Percentiles rank a stretch among this genome's conserved stretches.
These are phyloP conservation scores for Marasmius sp. DNA, from an alignment of 1,284 basidiomycete genomes.

Conservation along the genomic window DNA sequence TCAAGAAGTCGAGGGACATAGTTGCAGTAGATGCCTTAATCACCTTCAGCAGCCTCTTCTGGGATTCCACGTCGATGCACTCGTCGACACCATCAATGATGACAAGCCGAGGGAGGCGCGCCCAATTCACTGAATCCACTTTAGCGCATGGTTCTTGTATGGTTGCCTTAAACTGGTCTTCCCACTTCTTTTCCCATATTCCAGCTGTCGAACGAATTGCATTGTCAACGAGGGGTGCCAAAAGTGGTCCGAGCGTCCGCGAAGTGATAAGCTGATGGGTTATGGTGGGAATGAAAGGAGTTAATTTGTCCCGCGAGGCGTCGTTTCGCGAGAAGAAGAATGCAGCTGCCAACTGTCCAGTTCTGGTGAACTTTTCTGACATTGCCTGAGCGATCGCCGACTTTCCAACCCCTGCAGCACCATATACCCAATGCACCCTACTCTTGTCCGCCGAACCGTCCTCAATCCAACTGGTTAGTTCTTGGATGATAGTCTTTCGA, in stretches of 20 bases:
- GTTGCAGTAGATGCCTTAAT: neutral
- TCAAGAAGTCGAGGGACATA: neutral
- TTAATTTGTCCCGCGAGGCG: neutral
- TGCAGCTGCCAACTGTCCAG: neutral
- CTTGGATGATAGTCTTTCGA: neutral
- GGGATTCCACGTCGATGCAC: neutral
- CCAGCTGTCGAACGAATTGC: neutral
- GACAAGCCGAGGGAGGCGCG: neutral
- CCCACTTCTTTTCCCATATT: neutral
- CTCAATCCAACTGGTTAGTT: neutral
- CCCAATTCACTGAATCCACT: neutral
- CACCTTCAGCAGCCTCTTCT: neutral
- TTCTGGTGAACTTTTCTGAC: neutral
- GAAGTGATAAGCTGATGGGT: neutral
- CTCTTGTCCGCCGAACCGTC: neutral
- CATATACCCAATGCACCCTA: neutral
- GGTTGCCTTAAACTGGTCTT: neutral
- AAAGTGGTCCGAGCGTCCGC: neutral
- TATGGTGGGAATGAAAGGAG: neutral
- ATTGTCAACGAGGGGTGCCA: neutral
- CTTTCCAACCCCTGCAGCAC: neutral
- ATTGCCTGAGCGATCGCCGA: neutral
- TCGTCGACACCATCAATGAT: constrained; percentile 1
- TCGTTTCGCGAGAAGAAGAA: constrained; percentile 2
- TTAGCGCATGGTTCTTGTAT: neutral